Evolutionary conservation across 305 asterid species (phyloP).

Genomic region (Fraxinus baroniana): DNA sequence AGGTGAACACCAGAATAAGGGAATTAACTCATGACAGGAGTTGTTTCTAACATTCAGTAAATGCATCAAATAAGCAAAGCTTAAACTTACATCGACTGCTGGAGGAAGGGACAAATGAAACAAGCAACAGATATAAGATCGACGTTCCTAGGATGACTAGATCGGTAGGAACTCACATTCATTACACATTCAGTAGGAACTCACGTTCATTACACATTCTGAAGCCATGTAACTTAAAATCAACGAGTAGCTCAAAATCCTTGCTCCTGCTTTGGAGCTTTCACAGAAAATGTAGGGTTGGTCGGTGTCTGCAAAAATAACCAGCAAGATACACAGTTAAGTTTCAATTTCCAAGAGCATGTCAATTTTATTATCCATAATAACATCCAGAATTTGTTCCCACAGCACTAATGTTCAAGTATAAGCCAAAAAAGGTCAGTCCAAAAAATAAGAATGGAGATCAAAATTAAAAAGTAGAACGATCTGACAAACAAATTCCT

Average conservation of each 20-base stretch:
- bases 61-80: not conserved
- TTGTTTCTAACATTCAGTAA: not conserved
- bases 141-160: not conserved
- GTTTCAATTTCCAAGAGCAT: not conserved
- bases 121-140: not conserved
- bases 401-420: not conserved
- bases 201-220: not conserved
- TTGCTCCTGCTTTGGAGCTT: conserved; percentile 10
- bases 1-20: not conserved
- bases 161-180: not conserved
- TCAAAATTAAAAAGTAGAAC: not conserved
- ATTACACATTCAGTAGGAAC: not conserved
- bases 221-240: not conserved
- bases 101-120: not conserved
- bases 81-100: not conserved
- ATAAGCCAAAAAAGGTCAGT: not conserved
- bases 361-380: conserved; percentile 3
- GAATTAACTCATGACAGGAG: not conserved
- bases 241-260: not conserved
- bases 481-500: not conserved
- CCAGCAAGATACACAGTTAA: not conserved
- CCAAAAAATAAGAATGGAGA: not conserved
- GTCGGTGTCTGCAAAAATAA: conserved; percentile 21
- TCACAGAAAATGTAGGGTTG: not conserved
- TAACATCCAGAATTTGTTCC: not conserved